These are phyloP conservation scores for Aspergillus incahuasiensis DNA, from an alignment of 495 filamentous ascomycete genomes.

Conservation along the genomic window DNA sequence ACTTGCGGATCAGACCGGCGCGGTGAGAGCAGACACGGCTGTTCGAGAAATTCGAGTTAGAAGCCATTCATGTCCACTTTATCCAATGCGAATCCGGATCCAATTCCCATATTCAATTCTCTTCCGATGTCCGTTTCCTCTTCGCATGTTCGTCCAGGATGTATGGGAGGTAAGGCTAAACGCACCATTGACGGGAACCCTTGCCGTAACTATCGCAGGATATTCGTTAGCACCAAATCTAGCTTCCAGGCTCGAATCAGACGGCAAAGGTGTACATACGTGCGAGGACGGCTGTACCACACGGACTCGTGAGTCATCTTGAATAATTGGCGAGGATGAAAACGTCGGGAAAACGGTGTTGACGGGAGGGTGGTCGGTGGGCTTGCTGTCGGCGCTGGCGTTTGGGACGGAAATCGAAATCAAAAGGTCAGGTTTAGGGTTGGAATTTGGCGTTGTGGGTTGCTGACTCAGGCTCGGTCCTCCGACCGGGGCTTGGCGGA, in stretches of 20 bases:
- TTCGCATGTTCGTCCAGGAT: not conserved
- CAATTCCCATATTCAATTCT: constrained; percentile 6
- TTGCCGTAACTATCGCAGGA: constrained; percentile 60
- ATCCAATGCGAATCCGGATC: constrained; percentile 6
- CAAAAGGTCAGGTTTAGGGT: constrained; percentile 37
- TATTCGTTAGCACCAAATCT: constrained; percentile 15
- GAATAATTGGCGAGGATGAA: constrained; percentile 30
- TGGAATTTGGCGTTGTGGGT: constrained; percentile 6
- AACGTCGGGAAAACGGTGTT: constrained; percentile 34
- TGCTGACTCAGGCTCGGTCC: not conserved
- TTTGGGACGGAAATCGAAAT: constrained; percentile 23
- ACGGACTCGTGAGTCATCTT: constrained; percentile 99
- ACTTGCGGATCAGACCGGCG: constrained; percentile 97
- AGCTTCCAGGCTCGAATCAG: not conserved
- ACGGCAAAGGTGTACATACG: constrained; percentile 45
- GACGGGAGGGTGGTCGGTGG: constrained; percentile 19
- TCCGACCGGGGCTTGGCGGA: not conserved
- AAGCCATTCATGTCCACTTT: not conserved
- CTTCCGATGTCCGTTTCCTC: constrained; percentile 6
- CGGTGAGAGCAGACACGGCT: constrained; percentile 95
- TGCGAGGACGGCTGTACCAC: constrained; percentile 97
- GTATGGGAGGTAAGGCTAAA: constrained; percentile 11
- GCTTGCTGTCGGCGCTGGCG: constrained; percentile 31
- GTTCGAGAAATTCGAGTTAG: constrained; percentile 30
- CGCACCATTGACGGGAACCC: constrained; percentile 83